A percentile compares a stretch with the other conserved stretches of the same genome.
phyloP scores from a whole-genome alignment of 345 rosid genomes.

The Microcos paniculata region DNA sequence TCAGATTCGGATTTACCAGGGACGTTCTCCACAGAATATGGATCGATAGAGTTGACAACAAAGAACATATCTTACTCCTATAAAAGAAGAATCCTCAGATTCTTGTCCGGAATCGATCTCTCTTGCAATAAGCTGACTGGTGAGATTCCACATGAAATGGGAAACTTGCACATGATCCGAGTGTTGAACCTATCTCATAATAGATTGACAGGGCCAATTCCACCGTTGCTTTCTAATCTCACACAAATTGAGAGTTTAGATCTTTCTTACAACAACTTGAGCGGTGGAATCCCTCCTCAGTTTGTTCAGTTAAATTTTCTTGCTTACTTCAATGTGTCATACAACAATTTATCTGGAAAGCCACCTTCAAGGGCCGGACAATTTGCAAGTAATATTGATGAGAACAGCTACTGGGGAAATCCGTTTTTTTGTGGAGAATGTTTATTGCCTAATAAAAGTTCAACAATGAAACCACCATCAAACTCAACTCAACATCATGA shows the following conservation, averaged over 20 bases:
- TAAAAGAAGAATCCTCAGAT: background rate
- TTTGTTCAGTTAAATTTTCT: constrained; percentile 16
- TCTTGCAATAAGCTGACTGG: constrained; percentile 39
- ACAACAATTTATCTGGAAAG: constrained; percentile 38
- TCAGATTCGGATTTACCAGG: no score
- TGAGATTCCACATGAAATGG: constrained; percentile 30
- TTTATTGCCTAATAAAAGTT: constrained; percentile 4
- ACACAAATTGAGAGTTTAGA: constrained; percentile 34
- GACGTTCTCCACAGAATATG: background rate
- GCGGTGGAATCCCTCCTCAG: constrained; percentile 23
- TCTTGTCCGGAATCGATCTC: constrained; percentile 36
- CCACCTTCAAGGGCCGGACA: constrained; percentile 12
- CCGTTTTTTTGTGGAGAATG: constrained; percentile 28
- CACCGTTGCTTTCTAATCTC: constrained; percentile 27
- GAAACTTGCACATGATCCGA: constrained; percentile 8
- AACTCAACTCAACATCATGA: no score
- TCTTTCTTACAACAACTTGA: constrained; percentile 30
- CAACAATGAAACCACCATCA: background rate
- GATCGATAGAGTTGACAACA: background rate
- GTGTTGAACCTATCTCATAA: constrained; percentile 38
- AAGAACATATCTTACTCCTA: constrained; percentile 18
- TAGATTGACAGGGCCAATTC: constrained; percentile 26
- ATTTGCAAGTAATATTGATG: constrained; percentile 15
- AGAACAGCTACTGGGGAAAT: constrained; percentile 24
- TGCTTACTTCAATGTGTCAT: constrained; percentile 27